Base-by-base conservation (phyloP, 2,329 filamentous ascomycete genomes). In the Endocalyx cinctus region DNA sequence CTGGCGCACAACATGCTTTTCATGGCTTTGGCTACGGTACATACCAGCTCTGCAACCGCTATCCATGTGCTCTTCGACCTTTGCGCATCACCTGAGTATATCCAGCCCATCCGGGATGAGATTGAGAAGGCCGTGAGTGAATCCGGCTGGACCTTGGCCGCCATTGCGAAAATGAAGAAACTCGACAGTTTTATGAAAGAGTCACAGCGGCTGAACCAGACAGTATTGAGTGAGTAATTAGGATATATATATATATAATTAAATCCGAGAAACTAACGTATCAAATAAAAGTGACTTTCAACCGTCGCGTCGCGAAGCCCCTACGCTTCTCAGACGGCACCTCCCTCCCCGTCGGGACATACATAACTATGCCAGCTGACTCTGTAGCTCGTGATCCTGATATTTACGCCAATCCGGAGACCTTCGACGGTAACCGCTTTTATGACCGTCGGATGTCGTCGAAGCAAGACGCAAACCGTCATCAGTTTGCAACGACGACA, bases 271-370 rank as follows among this genome's bases (percentile, higher is more conserved):
- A n/a, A n/a, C n/a, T n/a, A n/a, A n/a, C n/a, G n/a, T n/a, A n/a
- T n/a, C n/a, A n/a, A n/a, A n/a, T n/a, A n/a, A n/a, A n/a, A 45
- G 42, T 45, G 39, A 40, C 39, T 12, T 45, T 45, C 39, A 43
- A 45, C 35, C 42, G 42, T 19, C 39, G 40, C 17, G 34, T 45
- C 1, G 28, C 39, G 3, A 31, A 22, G 19, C 33, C 34, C 15
- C 37, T 45, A 13, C 34, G 34, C 17, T 43, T 45, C 27, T 29
- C 39, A 15, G 42, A 45, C 17, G 39, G 39, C 22, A 45, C 40
- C 10, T 31, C 26, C 2, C 37, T 45, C 10, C 42, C 42, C 3
- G 30, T 33, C n/a, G 42, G 42, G 13, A 40, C 42, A 3, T 45
- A 36, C 34, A 45, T 45, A 22, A 40, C 39, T 16, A 45, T 45